Base-by-base conservation (phyloP, 352 stramenopile species). In the Nothophytophthora sp. region DNA sequence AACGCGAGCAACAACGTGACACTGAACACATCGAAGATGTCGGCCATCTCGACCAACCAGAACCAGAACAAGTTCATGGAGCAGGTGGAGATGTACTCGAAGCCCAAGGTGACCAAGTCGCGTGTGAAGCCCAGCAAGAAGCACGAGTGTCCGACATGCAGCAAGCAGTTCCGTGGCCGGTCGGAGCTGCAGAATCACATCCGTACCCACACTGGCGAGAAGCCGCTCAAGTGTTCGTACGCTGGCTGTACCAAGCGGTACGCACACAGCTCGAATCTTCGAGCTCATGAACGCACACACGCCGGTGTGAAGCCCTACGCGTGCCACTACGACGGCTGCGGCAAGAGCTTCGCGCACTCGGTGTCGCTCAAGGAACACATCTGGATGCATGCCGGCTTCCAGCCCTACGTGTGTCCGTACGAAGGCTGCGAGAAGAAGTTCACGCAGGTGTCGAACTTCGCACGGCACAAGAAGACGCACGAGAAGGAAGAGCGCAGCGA, bases 361-460 rank as follows among this genome's bases (percentile, higher is more conserved):
- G 89, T 93, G 33, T 97, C 91, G 40, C 66, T 97, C 13, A 96
- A 93, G 50, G 92, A 96, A 54, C 90, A 97, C 67, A 96, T 96
- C 32, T 93, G 88, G 76, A 95, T 94, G 70, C 90, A 97, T 54
- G 87, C 82, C 0, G 86, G 85, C 23, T 88, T 96, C 58, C 86
- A 96, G 63, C 90, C 90, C 20, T 97, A 95, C 63, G 81, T 94
- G 50, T 97, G 90, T 84, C 88, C 82, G 23, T 95, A 90, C 35
- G 76, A 90, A 45, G 86, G 80, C 35, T 97, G 90, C 43, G 73
- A 88, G 50, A 96, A 96, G 67, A 87, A 85, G 44, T 97, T 97
- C 36, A 94, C 87, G 48, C 87, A 96, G 36, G 84, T 92, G 25
- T 91, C 79, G 22, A 91, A 93, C 59, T 92, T 94, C 57, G 82